Evolutionary conservation across 345 rosid genomes (phyloP), one percentile per base, ranked within the genome.

Genomic region (Excoecaria agallocha): DNA sequence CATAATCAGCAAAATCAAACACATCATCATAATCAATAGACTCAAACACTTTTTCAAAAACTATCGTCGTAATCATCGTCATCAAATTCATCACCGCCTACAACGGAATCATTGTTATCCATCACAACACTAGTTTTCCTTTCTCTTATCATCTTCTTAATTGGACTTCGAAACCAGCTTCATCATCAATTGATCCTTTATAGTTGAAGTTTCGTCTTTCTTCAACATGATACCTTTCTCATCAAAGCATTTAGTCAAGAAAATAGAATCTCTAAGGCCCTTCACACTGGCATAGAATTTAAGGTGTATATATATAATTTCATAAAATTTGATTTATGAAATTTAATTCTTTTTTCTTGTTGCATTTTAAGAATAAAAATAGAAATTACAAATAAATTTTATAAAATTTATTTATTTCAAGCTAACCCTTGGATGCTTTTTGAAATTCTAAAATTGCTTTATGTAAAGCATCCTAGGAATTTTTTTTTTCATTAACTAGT

Each of bases 251-350:
- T 91, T 96, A 0, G 84, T 92, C 49, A 94, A 84, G 79, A 90
- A 85, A 19, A 90, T 92, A 68, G 94, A 91, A 83, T 91, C 79
- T 76, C 97, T 90, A 7, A 81, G 69, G 3, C 98, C 96, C 80
- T 94, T 94, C 80, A 89, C 54, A 70, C 97, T 91, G 49, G 89
- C 87, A 41, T 93, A 94, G 82, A 94, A 91, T 61, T n/a, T n/a
- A n/a, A n/a, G n/a, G n/a, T n/a, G n/a, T n/a, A n/a, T n/a, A n/a
- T n/a, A n/a, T n/a, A n/a, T n/a, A n/a, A n/a, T n/a, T n/a, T n/a
- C n/a, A n/a, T n/a, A n/a, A n/a, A n/a, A n/a, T n/a, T n/a, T n/a
- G n/a, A n/a, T n/a, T n/a, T n/a, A n/a, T n/a, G n/a, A n/a, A n/a
- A n/a, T n/a, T n/a, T n/a, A n/a, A n/a, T n/a, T n/a, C n/a, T n/a